Base-by-base conservation (phyloP, 108 stramenopile genomes). In the Stephanodiscus triporus region DNA sequence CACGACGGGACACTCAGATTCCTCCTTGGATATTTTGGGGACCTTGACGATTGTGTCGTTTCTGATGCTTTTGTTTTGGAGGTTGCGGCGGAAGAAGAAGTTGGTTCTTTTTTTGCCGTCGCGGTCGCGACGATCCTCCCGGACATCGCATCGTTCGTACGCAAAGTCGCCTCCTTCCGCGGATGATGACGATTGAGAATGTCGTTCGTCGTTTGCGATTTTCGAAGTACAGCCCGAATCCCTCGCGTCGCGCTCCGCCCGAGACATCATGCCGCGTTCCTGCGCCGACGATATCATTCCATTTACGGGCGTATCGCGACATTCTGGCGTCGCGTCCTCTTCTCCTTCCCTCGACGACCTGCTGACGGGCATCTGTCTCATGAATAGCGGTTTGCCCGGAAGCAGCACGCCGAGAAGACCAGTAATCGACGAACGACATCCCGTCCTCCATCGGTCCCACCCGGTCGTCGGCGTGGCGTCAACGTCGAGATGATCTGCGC, bases 1-100 rank as follows among this genome's bases (percentile, higher is more conserved):
- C 30, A 81, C 65, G 29, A 60, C 62, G 8, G 80, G 80, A 43
- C 73, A 81, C 57, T 59, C 53, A 17, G 45, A 6, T 54, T 81
- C 80, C 36, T 80, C 72, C 40, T 80, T 73, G 19, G 58, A 70
- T 4, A 66, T 23, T 56, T 30, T 2, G 8, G 48, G 13, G 45
- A 20, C 30, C 14, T 20, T 70, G 34, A 34, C 7, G 29, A 19
- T 32, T 9, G 43, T 22, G 38, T 10, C 48, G 10, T 62, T 45
- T 1, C 42, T 26, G 48, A 51, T 68, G 64, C 6, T 24, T 6
- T 56, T 68, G 24, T 7, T 24, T 32, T 34, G 50, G 10, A 11
- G 32, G 30, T 66, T 66, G 29, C 40, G 23, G 37, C 26, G 26
- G 65, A 36, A 50, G 65, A 50, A 66, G 19, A 22, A 10, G 19